A percentile compares a stretch with the other conserved stretches of the same genome.
phyloP scores from a whole-genome alignment of 73 alveolate species.

The Effrenium voratum region DNA sequence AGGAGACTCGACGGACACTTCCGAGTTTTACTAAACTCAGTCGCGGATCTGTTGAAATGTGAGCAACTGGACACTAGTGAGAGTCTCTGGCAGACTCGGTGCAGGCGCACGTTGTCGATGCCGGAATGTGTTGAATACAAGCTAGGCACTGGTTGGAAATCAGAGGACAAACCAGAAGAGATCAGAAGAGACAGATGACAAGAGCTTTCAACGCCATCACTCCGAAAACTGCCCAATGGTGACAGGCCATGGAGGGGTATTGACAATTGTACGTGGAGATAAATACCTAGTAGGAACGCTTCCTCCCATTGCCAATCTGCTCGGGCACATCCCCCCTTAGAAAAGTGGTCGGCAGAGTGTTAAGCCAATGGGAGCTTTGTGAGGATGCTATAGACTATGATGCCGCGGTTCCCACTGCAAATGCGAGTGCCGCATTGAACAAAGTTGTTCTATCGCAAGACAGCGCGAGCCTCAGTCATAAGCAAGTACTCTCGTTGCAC shows the following conservation, averaged over 20 bases:
- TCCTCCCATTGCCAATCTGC: neutral
- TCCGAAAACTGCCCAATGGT: neutral
- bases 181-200: neutral
- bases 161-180: too few relatives aligned
- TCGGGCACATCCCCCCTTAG: neutral
- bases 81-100: too few relatives aligned
- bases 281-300: too few relatives aligned
- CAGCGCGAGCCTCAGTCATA: constrained; percentile 11
- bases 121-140: too few relatives aligned
- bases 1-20: neutral
- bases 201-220: neutral
- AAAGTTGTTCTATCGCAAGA: constrained; percentile 55
- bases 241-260: neutral
- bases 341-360: neutral
- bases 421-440: constrained; percentile 36
- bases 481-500: neutral
- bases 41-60: too few relatives aligned
- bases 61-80: too few relatives aligned
- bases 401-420: constrained; percentile 59
- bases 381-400: constrained; percentile 84
- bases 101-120: too few relatives aligned
- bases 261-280: too few relatives aligned
- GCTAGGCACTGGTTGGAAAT: too few relatives aligned
- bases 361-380: neutral
- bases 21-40: too few relatives aligned